Conservation (phyloP, 371 early-diverging fungal species). For the Rhizopus stolonifer region DNA sequence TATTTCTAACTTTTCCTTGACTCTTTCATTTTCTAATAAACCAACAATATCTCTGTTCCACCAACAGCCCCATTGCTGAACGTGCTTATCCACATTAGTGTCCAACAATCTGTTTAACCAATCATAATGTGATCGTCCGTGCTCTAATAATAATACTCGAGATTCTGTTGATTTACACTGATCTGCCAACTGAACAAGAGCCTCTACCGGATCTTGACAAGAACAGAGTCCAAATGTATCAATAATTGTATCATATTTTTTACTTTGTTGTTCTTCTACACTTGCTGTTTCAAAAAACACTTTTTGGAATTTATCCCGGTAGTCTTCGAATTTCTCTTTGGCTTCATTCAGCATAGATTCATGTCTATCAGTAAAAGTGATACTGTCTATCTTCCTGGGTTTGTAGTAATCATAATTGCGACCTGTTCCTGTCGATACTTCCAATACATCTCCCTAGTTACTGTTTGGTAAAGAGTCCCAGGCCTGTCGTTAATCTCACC, state of each 20-base stretch:
- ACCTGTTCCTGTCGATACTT: conserved; percentile 73
- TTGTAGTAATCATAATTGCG: conserved; percentile 68
- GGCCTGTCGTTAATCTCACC: conserved; percentile 17
- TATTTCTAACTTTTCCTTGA: conserved; percentile 60
- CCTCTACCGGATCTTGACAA: conserved; percentile 65
- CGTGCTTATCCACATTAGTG: conserved; percentile 69
- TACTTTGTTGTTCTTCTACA: conserved; percentile 30
- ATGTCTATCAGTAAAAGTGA: conserved; percentile 63
- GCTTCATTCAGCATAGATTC: conserved; percentile 62
- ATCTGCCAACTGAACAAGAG: conserved; percentile 64
- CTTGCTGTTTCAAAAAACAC: conserved; percentile 34
- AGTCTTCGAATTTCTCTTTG: conserved; percentile 38
- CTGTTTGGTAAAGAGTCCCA: neutral
- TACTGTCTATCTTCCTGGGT: conserved; percentile 30
- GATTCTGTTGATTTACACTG: conserved; percentile 60
- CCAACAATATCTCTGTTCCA: conserved; percentile 82
- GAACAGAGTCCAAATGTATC: conserved; percentile 85
- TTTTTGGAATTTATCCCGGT: conserved; percentile 38
- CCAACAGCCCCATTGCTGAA: conserved; percentile 83
- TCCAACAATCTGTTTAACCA: conserved; percentile 73
- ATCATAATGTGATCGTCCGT: conserved; percentile 67
- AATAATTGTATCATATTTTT: conserved; percentile 70
- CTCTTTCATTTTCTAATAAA: conserved; percentile 53
- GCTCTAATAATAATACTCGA: conserved; percentile 72
- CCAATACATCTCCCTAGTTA: conserved; percentile 56